phyloP scores from a whole-genome alignment of 2,329 filamentous ascomycete species.

The Byssoonygena ceratinophila region DNA sequence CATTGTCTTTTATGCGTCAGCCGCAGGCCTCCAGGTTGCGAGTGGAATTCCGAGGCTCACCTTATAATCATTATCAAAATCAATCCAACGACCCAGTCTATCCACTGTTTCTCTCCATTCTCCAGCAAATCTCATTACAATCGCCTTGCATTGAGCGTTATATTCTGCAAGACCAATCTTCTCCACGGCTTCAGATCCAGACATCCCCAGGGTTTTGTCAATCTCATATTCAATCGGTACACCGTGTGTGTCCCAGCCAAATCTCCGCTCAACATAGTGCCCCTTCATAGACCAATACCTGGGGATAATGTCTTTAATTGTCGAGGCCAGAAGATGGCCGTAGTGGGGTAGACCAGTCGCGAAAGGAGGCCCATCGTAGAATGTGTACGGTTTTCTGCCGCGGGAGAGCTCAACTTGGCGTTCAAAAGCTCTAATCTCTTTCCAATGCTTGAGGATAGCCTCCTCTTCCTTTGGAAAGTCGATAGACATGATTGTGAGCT shows the following conservation, averaged over 20 bases:
- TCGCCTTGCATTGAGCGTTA: slow-evolving; percentile 81
- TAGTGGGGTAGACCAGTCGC: slow-evolving; percentile 61
- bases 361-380: slow-evolving; percentile 82
- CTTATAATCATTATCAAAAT: slow-evolving; percentile 97
- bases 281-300: slow-evolving; percentile 98
- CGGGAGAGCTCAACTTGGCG: slow-evolving; percentile 77
- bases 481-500: slow-evolving; percentile 57
- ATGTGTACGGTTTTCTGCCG: slow-evolving; percentile 75
- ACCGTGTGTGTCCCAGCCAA: slow-evolving; percentile 93
- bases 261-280: slow-evolving; percentile 79
- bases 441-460: slow-evolving; percentile 72
- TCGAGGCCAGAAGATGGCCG: slow-evolving; percentile 74
- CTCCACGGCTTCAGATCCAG: slow-evolving; percentile 74
- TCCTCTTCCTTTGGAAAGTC: slow-evolving; percentile 90
- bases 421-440: slow-evolving; percentile 82
- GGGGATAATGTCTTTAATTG: slow-evolving; percentile 94
- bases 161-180: slow-evolving; percentile 79
- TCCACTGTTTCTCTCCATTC: slow-evolving; percentile 88
- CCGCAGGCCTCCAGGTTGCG: neutral
- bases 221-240: slow-evolving; percentile 95
- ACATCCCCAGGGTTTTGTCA: slow-evolving; percentile 87
- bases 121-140: slow-evolving; percentile 79
- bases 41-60: slow-evolving; percentile 29
- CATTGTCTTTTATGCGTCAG: slow-evolving; percentile 56
- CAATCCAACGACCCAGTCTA: slow-evolving; percentile 85